Conservation (phyloP, 148 eudicot species). For the Hydrangea macrophylla region DNA sequence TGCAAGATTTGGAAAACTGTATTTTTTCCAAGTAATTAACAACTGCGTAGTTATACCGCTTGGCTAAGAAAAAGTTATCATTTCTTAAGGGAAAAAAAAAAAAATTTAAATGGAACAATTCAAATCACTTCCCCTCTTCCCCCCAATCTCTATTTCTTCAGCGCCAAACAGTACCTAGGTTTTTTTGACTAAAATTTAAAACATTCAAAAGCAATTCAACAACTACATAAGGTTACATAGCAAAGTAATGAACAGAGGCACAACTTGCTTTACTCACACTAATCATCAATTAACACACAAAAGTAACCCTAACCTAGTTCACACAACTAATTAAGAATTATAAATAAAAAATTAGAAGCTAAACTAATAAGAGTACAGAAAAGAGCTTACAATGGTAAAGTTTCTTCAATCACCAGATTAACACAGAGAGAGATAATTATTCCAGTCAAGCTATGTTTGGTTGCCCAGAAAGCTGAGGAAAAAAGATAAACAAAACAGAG, state of each 20-base stretch:
- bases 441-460: neutral
- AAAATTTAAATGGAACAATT: neutral
- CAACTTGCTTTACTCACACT: neutral
- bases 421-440: neutral
- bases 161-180: neutral
- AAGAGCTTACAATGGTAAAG: neutral
- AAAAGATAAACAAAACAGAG: neutral
- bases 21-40: neutral
- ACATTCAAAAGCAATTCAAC: neutral
- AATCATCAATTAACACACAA: slow-evolving; percentile 4
- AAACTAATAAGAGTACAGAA: neutral
- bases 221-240: neutral
- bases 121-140: neutral
- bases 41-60: neutral
- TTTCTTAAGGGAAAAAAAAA: neutral
- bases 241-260: neutral
- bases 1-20: no score
- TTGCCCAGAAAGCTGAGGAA: neutral
- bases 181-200: neutral
- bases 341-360: neutral
- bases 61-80: neutral
- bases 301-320: neutral
- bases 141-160: neutral
- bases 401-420: neutral
- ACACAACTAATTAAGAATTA: no score